These are phyloP conservation scores for Scenedesmus sp. DNA, from an alignment of 163 green algal genomes.

Conservation along the genomic window DNA sequence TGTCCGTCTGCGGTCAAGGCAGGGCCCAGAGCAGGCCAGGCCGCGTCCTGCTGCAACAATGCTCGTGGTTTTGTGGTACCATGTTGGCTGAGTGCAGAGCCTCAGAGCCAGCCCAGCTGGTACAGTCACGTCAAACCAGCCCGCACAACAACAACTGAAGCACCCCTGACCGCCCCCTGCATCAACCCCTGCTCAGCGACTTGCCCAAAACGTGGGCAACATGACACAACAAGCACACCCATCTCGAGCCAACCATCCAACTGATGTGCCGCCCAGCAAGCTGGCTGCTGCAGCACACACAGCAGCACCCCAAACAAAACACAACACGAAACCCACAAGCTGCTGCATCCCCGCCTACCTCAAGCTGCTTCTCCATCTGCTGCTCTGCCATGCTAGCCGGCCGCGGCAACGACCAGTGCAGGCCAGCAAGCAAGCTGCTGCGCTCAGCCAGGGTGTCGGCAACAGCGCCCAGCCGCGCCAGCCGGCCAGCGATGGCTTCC, in stretches of 20 bases:
- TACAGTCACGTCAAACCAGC: no score
- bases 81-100: no score
- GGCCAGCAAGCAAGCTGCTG: conserved; percentile 20
- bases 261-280: conserved; percentile 17
- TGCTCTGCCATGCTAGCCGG: conserved; percentile 35
- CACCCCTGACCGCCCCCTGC: no score
- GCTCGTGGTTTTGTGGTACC: no score
- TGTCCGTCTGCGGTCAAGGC: conserved; percentile 21
- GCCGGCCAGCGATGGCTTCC: background rate
- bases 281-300: background rate
- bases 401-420: conserved; percentile 49
- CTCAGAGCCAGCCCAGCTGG: no score
- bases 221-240: no score
- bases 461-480: conserved; percentile 4
- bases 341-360: background rate
- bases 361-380: conserved; percentile 50
- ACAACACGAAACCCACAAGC: background rate
- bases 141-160: no score
- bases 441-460: conserved; percentile 41
- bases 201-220: no score
- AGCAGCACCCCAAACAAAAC: background rate
- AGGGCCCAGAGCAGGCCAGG: conserved; percentile 50
- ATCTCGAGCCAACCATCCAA: no score
- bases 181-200: no score
- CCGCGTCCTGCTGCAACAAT: no score